Conservation (phyloP, 371 early-diverging fungal genomes). For the Blastocladiella emersonii region DNA sequence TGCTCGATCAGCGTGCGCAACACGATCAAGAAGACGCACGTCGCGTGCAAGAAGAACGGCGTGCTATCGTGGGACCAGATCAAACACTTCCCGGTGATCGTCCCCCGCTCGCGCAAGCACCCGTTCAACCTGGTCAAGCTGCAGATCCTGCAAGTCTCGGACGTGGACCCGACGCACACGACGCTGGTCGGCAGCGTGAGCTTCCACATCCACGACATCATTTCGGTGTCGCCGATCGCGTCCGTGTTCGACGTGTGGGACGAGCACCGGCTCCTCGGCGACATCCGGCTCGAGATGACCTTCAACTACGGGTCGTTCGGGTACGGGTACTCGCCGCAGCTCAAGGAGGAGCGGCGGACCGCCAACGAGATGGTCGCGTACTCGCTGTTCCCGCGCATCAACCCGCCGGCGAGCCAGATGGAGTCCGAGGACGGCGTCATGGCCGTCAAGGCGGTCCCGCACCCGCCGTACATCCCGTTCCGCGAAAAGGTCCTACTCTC, state of each 20-base stretch:
- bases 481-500: constrained; percentile 15
- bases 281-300: constrained; percentile 22
- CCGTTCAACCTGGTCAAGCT: constrained; percentile 5
- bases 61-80: not conserved
- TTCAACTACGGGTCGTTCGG: constrained; percentile 25
- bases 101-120: constrained; percentile 1
- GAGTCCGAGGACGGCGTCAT: constrained; percentile 16
- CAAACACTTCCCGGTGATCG: not conserved
- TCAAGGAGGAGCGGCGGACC: constrained; percentile 16
- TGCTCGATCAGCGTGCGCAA: not conserved
- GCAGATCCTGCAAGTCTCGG: not conserved
- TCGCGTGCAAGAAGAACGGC: not conserved
- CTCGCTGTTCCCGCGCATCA: constrained; percentile 21
- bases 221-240: constrained; percentile 19
- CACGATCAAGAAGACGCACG: not conserved
- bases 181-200: constrained; percentile 12
- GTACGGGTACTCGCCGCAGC: constrained; percentile 23
- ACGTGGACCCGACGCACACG: not conserved
- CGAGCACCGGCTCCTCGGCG: constrained; percentile 17
- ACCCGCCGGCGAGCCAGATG: constrained; percentile 11
- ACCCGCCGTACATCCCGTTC: constrained; percentile 19
- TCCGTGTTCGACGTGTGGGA: constrained; percentile 21
- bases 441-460: constrained; percentile 19
- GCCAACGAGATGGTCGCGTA: constrained; percentile 18
- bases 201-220: constrained; percentile 26